These are phyloP conservation scores for Furcasterigmium furcatum DNA, from an alignment of 2,329 filamentous ascomycete species.

Conservation along the genomic window DNA sequence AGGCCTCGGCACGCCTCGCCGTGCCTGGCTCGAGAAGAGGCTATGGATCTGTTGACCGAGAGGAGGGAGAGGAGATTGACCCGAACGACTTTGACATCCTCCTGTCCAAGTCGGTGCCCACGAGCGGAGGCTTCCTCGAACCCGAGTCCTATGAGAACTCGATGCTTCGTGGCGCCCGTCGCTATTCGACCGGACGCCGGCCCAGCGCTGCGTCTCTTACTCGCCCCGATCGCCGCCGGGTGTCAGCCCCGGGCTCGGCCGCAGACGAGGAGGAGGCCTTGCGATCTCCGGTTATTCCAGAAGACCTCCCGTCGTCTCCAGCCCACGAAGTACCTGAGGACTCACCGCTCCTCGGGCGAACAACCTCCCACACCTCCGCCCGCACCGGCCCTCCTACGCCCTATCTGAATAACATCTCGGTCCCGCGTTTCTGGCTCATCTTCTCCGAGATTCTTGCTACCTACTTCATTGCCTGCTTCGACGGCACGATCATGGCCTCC, in stretches of 20 bases:
- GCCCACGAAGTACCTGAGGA: slow-evolving; percentile 1
- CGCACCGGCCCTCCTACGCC: slow-evolving; percentile 12
- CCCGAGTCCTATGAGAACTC: slow-evolving; percentile 36
- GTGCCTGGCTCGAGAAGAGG: not conserved
- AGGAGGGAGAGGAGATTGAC: slow-evolving; percentile 20
- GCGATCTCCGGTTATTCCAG: slow-evolving; percentile 1
- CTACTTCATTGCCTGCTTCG: slow-evolving; percentile 63
- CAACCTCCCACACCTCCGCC: slow-evolving; percentile 3
- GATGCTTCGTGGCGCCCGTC: slow-evolving; percentile 31
- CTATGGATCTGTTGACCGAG: not conserved
- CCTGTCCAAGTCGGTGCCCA: slow-evolving; percentile 36
- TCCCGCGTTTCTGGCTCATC: slow-evolving; percentile 57
- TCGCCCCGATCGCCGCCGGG: too few species aligned
- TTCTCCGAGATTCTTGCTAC: slow-evolving; percentile 56
- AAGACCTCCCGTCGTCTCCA: not conserved
- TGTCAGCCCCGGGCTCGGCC: too few species aligned
- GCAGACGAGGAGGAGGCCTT: too few species aligned
- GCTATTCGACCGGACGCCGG: slow-evolving; percentile 14
- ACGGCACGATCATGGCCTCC: slow-evolving; percentile 78
- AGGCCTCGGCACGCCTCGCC: not conserved
- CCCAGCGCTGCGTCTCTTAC: not conserved
- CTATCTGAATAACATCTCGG: slow-evolving; percentile 44
- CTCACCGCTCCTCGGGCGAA: not conserved
- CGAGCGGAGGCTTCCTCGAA: slow-evolving; percentile 30
- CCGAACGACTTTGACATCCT: slow-evolving; percentile 30